These are phyloP conservation scores for Zelonia costaricensis DNA, from an alignment of 208 protist species.

Conservation along the genomic window DNA sequence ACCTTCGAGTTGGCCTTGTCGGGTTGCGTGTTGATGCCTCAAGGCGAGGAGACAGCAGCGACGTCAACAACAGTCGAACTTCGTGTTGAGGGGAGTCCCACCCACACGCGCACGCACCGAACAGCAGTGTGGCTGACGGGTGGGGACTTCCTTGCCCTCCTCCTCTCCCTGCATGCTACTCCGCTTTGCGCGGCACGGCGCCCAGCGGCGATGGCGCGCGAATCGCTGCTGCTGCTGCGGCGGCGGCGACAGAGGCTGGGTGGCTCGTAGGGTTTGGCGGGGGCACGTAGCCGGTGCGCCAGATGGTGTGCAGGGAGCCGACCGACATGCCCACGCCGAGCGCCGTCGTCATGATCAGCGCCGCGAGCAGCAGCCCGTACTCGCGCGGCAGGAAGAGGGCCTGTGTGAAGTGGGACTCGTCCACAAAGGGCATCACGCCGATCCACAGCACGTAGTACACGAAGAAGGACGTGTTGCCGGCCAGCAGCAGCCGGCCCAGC, in stretches of 20 bases:
- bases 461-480: conserved; percentile 50
- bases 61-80: too few relatives aligned
- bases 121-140: too few relatives aligned
- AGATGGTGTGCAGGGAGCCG: conserved; percentile 69
- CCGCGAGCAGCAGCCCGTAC: conserved; percentile 72
- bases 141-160: too few relatives aligned
- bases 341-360: conserved; percentile 44
- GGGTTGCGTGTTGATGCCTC: too few relatives aligned
- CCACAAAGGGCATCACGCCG: conserved; percentile 80
- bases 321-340: conserved; percentile 42
- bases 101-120: too few relatives aligned
- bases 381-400: conserved; percentile 68
- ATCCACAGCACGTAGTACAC: conserved; percentile 86
- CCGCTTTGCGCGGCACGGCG: too few relatives aligned
- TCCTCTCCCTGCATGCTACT: too few relatives aligned
- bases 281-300: conserved; percentile 39
- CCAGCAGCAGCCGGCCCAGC: conserved; percentile 60
- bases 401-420: conserved; percentile 80
- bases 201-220: too few relatives aligned
- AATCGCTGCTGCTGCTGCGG: background rate
- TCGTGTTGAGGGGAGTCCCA: too few relatives aligned
- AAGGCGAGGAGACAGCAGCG: too few relatives aligned
- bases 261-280: conserved; percentile 5
- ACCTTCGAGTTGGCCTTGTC: too few relatives aligned
- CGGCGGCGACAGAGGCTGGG: background rate